Evolutionary conservation across 305 asterid species (phyloP).

Genomic region (Fraxinus sp.): DNA sequence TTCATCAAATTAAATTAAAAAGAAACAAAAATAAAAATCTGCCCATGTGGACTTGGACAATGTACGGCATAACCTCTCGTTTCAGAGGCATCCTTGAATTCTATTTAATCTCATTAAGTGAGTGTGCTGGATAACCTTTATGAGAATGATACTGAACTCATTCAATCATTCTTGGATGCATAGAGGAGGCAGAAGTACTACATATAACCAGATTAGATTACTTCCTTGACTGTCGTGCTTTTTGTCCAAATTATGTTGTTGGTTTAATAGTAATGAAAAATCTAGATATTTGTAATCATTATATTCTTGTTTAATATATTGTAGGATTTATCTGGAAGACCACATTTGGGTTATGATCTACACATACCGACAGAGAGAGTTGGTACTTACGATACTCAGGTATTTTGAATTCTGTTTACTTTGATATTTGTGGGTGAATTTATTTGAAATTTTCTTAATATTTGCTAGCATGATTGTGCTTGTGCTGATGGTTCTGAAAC

Average conservation of each 20-base stretch:
- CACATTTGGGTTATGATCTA: constrained; percentile 73
- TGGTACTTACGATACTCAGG: constrained; percentile 92
- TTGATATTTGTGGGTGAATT: not conserved
- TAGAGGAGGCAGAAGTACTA: not conserved
- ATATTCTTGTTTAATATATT: not conserved
- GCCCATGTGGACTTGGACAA: not conserved
- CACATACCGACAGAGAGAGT: constrained; percentile 82
- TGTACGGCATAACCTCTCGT: not conserved
- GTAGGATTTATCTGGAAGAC: constrained; percentile 95
- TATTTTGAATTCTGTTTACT: constrained; percentile 22
- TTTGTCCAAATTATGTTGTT: not conserved
- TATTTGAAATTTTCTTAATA: constrained; percentile 11
- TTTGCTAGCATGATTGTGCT: not conserved
- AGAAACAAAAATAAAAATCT: not conserved
- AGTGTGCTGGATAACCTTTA: not conserved
- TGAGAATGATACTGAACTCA: not conserved
- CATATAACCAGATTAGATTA: not conserved
- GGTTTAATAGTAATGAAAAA: not conserved
- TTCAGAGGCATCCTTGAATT: not conserved
- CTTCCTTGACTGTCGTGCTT: not conserved
- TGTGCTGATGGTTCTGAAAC: not conserved
- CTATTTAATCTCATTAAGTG: not conserved
- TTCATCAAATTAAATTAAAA: not conserved
- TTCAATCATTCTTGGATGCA: not conserved
- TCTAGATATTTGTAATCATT: not conserved